phyloP scores from a whole-genome alignment of 306 rosid species.

The Quillaja saponaria region DNA sequence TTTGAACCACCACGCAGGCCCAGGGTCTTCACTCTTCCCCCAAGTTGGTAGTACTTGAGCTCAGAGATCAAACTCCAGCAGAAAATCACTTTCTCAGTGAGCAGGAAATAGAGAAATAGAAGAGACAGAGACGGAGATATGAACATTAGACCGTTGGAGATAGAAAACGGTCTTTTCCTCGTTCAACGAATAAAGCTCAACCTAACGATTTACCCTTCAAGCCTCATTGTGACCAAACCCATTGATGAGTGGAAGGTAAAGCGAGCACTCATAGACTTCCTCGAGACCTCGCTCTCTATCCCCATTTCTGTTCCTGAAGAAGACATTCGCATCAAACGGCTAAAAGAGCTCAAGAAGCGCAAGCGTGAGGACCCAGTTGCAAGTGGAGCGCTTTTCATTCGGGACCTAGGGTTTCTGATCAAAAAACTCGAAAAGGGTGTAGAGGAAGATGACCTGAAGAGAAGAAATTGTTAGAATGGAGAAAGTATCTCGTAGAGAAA shows the following conservation, averaged over 20 bases:
- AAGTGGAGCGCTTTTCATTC: slow-evolving; percentile 54
- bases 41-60: not conserved
- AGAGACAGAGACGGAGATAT: slow-evolving; percentile 24
- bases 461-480: slow-evolving; percentile 54
- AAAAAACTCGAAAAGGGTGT: slow-evolving; percentile 1
- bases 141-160: slow-evolving; percentile 38
- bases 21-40: no score
- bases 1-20: no score
- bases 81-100: slow-evolving; percentile 26
- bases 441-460: slow-evolving; percentile 34
- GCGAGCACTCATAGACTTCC: slow-evolving; percentile 67
- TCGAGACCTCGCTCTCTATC: slow-evolving; percentile 54
- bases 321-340: slow-evolving; percentile 56
- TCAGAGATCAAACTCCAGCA: not conserved
- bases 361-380: slow-evolving; percentile 84
- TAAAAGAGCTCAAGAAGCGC: slow-evolving; percentile 67
- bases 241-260: slow-evolving; percentile 88
- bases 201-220: slow-evolving; percentile 59
- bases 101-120: not conserved
- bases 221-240: slow-evolving; percentile 47
- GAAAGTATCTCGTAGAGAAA: slow-evolving; percentile 54
- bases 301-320: slow-evolving; percentile 61
- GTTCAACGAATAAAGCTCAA: slow-evolving; percentile 76
- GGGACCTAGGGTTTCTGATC: slow-evolving; percentile 55
- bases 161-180: slow-evolving; percentile 66